Evolutionary conservation across 2,329 filamentous ascomycete genomes (phyloP), one percentile per base, ranked within the genome.

Genomic region (Apiospora malaysiana): DNA sequence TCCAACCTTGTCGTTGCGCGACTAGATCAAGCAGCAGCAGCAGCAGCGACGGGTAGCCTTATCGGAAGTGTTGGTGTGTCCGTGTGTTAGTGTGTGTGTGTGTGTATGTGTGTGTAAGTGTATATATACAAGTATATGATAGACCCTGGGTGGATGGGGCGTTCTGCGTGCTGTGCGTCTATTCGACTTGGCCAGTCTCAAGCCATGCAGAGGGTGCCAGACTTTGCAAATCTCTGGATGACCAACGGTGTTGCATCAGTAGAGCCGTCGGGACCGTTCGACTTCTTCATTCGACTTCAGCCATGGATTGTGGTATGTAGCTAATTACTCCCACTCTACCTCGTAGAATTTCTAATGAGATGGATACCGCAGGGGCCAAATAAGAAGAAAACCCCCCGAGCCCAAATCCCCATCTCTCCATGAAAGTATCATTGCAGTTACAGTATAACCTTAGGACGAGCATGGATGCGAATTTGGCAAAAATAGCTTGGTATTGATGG

Each of bases 1-100:
- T 63, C 56, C 37, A 63, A 63, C 56, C 56, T 63, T 63, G 56
- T 63, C 27, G 56, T 63, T 63, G 56, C 21, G 56, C 21, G 56
- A 37, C 27, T 32, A 40, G 40, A 63, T 63, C 56, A 63, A 63
- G 56, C 56, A 63, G 23, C 56, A 25, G 47, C 42, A 32, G 51
- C 51, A 37, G 18, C 51, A 59, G 25, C 27, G 51, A 59, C 51
- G 51, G 27, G 16, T 16, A 59, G 51, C 51, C 51, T 59, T 59
- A 59, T 59, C 51, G 21, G 27, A 59, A 37, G 51, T 59, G 27
- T 37, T 5, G 21, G 49, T 32, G 51, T 45, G 42, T 45, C 2
- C 10, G 40, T 42, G 40, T 14, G 40, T 14, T n/a, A n/a, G n/a
- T 59, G 27, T 37, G 14, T 32, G 49, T 32, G 51, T 45, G 42